phyloP scores from a whole-genome alignment of 2,329 filamentous ascomycete genomes.

The Biscogniauxia sp. region DNA sequence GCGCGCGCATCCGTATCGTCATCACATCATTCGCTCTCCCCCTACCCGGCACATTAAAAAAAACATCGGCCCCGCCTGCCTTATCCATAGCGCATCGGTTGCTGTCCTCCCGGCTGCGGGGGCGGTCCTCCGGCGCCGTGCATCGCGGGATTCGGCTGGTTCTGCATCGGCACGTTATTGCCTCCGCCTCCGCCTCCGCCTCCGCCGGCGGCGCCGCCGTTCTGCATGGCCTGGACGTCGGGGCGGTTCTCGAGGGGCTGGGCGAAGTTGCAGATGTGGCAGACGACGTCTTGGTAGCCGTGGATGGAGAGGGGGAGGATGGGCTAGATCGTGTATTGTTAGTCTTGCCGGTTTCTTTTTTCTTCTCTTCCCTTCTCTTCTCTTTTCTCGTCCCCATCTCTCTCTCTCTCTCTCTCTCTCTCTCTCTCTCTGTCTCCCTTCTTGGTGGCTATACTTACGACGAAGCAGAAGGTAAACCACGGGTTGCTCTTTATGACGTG shows the following conservation, averaged over 20 bases:
- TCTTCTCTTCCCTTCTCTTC: not conserved
- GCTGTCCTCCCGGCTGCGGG: slow-evolving; percentile 11
- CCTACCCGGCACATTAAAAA: not conserved
- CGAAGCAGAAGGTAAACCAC: slow-evolving; percentile 79
- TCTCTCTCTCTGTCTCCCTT: no score
- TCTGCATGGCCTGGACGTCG: slow-evolving; percentile 54
- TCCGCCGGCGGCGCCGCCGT: slow-evolving; percentile 33
- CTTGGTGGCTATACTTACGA: slow-evolving; percentile 45
- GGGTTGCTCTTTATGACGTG: slow-evolving; percentile 62
- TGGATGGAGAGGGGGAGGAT: slow-evolving; percentile 68
- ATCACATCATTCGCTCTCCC: not conserved
- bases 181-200: slow-evolving; percentile 27
- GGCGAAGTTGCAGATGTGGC: slow-evolving; percentile 73
- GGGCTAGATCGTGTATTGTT: slow-evolving; percentile 44
- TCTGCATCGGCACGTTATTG: slow-evolving; percentile 37
- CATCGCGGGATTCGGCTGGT: slow-evolving; percentile 16
- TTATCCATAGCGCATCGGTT: slow-evolving; percentile 4
- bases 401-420: no score
- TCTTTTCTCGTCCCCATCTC: no score
- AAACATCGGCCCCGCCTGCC: not conserved
- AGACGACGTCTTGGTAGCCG: slow-evolving; percentile 67
- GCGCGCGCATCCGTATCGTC: not conserved
- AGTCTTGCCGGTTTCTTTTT: slow-evolving; percentile 16
- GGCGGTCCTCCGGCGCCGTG: slow-evolving; percentile 33
- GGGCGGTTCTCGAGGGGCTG: slow-evolving; percentile 61